phyloP scores from a whole-genome alignment of 805 yeast species.

The Saccharomycopsis vini region DNA sequence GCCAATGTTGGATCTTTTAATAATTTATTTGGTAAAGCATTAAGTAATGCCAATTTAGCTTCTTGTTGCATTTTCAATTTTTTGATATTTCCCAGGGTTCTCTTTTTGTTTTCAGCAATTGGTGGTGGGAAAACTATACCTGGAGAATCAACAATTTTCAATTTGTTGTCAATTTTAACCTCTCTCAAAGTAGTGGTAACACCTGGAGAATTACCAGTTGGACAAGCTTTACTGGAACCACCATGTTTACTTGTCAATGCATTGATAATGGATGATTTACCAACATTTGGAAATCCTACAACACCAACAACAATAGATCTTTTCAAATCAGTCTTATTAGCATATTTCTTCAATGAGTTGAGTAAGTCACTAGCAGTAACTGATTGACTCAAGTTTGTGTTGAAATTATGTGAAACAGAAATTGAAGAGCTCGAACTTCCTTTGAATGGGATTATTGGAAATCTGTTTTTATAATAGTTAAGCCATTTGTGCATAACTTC shows the following conservation, averaged over 20 bases:
- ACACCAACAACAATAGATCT: constrained; percentile 91
- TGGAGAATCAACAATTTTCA: constrained; percentile 88
- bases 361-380: constrained; percentile 67
- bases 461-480: constrained; percentile 62
- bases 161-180: constrained; percentile 83
- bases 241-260: constrained; percentile 54
- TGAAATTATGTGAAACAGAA: constrained; percentile 36
- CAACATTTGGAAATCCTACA: constrained; percentile 95
- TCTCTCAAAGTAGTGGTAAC: constrained; percentile 88
- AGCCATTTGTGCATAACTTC: constrained; percentile 79
- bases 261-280: constrained; percentile 90
- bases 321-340: constrained; percentile 74
- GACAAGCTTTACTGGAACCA: constrained; percentile 58
- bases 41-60: constrained; percentile 81
- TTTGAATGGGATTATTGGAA: constrained; percentile 87
- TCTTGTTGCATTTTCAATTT: constrained; percentile 55
- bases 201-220: constrained; percentile 97
- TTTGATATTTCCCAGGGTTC: constrained; percentile 37
- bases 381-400: constrained; percentile 62
- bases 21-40: constrained; percentile 83
- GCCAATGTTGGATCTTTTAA: constrained; percentile 81
- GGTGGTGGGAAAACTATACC: constrained; percentile 95
- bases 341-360: constrained; percentile 76
- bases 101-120: background rate
- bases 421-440: constrained; percentile 62